Evolutionary conservation across 176 grass and related monocot species (phyloP).

Genomic region (Hsuehochloa calcarea): DNA sequence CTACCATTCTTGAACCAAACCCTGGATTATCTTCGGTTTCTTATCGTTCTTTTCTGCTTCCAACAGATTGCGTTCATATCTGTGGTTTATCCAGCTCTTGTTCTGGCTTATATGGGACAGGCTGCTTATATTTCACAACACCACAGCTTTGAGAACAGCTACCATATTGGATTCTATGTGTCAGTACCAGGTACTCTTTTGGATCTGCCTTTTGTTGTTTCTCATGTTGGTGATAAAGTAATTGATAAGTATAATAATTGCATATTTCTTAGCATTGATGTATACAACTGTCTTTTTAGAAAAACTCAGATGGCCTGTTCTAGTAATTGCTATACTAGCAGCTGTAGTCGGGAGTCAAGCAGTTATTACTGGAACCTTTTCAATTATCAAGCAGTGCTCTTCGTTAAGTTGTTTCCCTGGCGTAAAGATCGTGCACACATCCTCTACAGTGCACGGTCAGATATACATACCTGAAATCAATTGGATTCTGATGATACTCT

Average conservation of each 20-base stretch:
- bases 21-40: background rate
- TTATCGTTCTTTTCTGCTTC: slow-evolving; percentile 27
- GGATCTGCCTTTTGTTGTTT: background rate
- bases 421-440: slow-evolving; percentile 96
- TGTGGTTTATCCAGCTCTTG: slow-evolving; percentile 86
- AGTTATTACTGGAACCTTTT: slow-evolving; percentile 95
- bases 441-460: slow-evolving; percentile 80
- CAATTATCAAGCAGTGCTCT: slow-evolving; percentile 95
- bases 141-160: slow-evolving; percentile 71
- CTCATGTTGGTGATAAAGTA: background rate
- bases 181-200: slow-evolving; percentile 88
- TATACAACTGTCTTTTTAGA: slow-evolving; percentile 45
- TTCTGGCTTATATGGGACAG: slow-evolving; percentile 97
- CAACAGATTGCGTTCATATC: slow-evolving; percentile 78
- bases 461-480: slow-evolving; percentile 99
- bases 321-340: slow-evolving; percentile 91
- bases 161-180: slow-evolving; percentile 97
- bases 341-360: slow-evolving; percentile 95
- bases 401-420: slow-evolving; percentile 87
- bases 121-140: slow-evolving; percentile 98
- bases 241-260: background rate
- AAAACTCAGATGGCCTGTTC: slow-evolving; percentile 90
- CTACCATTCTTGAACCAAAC: background rate
- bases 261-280: slow-evolving; percentile 21
- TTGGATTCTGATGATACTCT: slow-evolving; percentile 91